Base-by-base conservation (phyloP, 768 basidiomycete genomes). In the Pleurotus pulmonarius region DNA sequence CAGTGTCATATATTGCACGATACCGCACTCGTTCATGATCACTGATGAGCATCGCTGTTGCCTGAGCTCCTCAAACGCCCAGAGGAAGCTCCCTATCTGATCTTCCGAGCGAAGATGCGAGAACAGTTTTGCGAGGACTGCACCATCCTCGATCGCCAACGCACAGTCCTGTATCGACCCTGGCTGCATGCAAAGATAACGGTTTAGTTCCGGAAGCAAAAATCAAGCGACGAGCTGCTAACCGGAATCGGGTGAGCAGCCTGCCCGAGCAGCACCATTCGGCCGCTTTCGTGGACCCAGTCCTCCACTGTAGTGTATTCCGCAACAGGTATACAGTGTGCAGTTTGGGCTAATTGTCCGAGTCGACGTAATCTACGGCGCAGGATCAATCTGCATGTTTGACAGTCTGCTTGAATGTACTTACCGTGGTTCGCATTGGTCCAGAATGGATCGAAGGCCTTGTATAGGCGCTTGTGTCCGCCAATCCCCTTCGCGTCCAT, bases 91-190 rank as follows among this genome's bases (percentile, higher is more conserved):
- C 0, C 67, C 62, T 59, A 86, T 79, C 59, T 86, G 84, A n/a
- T 80, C 75, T 41, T 68, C 61, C 5, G 65, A 64, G 24, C 67
- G 69, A 6, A 86, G 69, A 59, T 81, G 82, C 3, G 81, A 79
- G 70, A 87, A 86, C 5, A 87, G 73, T 56, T 77, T 78, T 5
- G 78, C 85, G 18, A 87, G 71, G 20, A 83, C 77, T 9, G 81
- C 83, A 1, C 80, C 82, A 59, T 86, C 86, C 67, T 87, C 86
- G n/a, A 87, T 64, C 1, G 76, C 73, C 65, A 85, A 77, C 4
- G 76, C 77, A 2, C 66, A 70, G 5, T 72, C 70, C 62, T 86
- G 83, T 20, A 77, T 71, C 0, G 77, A 75, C 11, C 80, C 79
- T 9, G 78, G 75, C 83, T 85, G 46, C 7, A 18, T 2, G 51